These are phyloP conservation scores for Pyrenochaeta sp. DNA, from an alignment of 2,329 filamentous ascomycete species.

Conservation along the genomic window DNA sequence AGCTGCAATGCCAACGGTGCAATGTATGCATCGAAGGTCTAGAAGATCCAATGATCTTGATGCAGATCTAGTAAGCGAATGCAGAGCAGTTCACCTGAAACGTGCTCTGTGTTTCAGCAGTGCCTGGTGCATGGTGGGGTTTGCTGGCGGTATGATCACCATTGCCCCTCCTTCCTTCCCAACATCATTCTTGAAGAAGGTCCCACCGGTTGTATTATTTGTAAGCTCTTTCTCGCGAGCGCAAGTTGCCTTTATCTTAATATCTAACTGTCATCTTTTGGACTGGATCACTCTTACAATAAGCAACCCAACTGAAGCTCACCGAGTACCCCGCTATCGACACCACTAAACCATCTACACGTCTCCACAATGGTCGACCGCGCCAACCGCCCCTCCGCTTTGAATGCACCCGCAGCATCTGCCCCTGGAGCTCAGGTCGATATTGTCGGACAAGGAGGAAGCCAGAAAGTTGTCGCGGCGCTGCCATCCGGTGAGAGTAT, in stretches of 20 bases:
- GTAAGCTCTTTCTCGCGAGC: slow-evolving; percentile 2
- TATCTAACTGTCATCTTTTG: slow-evolving; percentile 1
- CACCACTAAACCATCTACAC: slow-evolving; percentile 7
- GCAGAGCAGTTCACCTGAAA: slow-evolving; percentile 26
- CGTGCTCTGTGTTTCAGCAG: slow-evolving; percentile 21
- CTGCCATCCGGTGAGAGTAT: slow-evolving; percentile 88
- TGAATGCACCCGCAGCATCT: slow-evolving; percentile 67
- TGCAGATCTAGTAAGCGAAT: slow-evolving; percentile 10
- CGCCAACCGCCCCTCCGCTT: slow-evolving; percentile 80
- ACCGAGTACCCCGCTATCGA: slow-evolving; percentile 9
- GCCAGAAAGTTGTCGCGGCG: slow-evolving; percentile 76
- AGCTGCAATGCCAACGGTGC: too few species aligned
- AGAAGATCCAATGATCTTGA: slow-evolving; percentile 7
- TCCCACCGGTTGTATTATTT: slow-evolving; percentile 15
- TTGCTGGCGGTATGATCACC: slow-evolving; percentile 19
- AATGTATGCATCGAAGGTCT: background rate
- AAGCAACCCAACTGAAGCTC: background rate
- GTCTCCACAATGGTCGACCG: slow-evolving; percentile 74
- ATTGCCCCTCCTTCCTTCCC: slow-evolving; percentile 30
- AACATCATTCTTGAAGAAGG: slow-evolving; percentile 23
- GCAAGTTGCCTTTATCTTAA: background rate
- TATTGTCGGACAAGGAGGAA: slow-evolving; percentile 76
- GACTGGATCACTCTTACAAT: background rate
- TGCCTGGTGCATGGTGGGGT: slow-evolving; percentile 30
- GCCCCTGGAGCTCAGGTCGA: slow-evolving; percentile 73